Base-by-base conservation (phyloP, 352 stramenopile species). In the Globisporangium orthogonon region DNA sequence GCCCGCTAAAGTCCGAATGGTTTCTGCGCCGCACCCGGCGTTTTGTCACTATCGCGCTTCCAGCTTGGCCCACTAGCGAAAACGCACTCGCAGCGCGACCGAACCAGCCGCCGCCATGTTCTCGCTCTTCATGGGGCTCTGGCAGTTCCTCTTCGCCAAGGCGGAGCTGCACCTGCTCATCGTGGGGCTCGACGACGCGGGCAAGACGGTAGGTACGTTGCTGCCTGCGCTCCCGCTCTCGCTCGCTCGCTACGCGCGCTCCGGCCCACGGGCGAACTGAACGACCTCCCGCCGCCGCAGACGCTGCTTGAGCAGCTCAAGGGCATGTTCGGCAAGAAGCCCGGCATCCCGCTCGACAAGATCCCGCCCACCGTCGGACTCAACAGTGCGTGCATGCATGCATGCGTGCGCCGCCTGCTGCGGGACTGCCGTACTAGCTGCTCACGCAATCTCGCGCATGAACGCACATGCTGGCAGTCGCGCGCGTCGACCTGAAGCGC, bases 231-330 rank as follows among this genome's bases (percentile, higher is more conserved):
- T 23, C 23, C 23, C 23, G 23, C 23, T 23, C 23, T 23, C 23
- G 23, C 23, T 23, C 23, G 23, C 23, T 23, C 23, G 23, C 48
- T 35, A 11, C 29, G 14, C 4, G 17, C 33, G 49, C 33, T 23
- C 23, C 23, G 23, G 23, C 23, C 23, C 23, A 14, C 40, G 40
- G 2, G 40, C 40, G 40, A 45, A 45, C 40, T 45, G 7, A 18
- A 44, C 39, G 15, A 23, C 39, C 40, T 14, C 40, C 5, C 40
- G 17, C 13, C 40, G 13, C 40, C 37, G 40, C 51, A 91, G 82
- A 97, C 89, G 48, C 71, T 97, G 30, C 56, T 97, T 51, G 90
- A 97, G 62, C 81, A 95, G 64, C 77, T 96, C 56, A 97, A 97
- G 66, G 70, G 78, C 47, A 90, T 96, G 43, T 97, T 95, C 54